Percentiles rank a stretch among this genome's conserved stretches.
phyloP scores from a whole-genome alignment of 2,329 filamentous ascomycete genomes.

The Fusarium acutatum region DNA sequence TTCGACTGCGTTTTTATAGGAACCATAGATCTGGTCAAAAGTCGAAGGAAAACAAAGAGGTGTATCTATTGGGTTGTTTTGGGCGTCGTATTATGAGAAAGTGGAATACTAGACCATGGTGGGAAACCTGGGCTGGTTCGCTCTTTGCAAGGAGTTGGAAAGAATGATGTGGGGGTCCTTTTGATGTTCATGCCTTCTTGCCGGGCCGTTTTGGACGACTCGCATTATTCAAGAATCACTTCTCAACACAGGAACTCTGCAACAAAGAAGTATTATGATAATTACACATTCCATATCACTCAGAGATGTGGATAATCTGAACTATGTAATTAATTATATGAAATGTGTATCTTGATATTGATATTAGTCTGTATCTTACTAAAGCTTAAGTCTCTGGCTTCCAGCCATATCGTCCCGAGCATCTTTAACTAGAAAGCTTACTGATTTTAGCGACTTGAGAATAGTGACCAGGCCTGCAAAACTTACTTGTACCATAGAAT shows the following conservation, averaged over 20 bases:
- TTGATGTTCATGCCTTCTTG: background rate
- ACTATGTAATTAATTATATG: background rate
- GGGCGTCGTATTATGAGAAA: background rate
- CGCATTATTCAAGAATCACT: background rate
- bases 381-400: conserved; percentile 73
- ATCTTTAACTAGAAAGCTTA: conserved; percentile 86
- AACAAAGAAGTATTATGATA: background rate
- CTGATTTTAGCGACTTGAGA: conserved; percentile 33
- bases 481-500: conserved; percentile 95
- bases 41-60: background rate
- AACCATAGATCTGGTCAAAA: background rate
- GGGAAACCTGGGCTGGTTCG: conserved; percentile 1
- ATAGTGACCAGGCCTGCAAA: background rate
- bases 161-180: conserved; percentile 16
- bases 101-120: background rate
- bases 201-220: background rate
- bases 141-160: conserved; percentile 21
- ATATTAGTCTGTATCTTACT: background rate
- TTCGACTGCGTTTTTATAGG: background rate
- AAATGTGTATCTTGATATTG: background rate
- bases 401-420: conserved; percentile 81
- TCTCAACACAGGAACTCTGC: background rate
- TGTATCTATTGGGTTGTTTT: background rate
- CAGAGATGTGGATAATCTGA: background rate
- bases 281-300: background rate